phyloP scores from a whole-genome alignment of 176 grass and related monocot genomes.

The Urochloa ruziziensis region DNA sequence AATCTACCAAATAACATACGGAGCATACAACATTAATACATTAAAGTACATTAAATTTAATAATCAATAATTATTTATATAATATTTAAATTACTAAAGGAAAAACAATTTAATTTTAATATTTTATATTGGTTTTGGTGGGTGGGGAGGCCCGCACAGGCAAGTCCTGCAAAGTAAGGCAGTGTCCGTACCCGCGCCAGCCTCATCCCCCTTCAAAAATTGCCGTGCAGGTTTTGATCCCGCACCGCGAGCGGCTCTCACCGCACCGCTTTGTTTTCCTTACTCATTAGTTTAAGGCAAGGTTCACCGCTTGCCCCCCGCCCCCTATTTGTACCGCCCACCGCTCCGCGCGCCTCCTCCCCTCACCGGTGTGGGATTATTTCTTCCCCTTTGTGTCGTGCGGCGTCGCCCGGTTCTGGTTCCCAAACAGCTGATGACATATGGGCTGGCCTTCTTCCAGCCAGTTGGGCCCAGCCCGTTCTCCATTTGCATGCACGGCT shows the following conservation, averaged over 20 bases:
- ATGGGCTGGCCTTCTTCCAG: not conserved
- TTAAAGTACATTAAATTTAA: too few species aligned
- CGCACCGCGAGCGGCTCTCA: constrained; percentile 77
- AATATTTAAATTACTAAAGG: too few species aligned
- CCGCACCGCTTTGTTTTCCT: constrained; percentile 98
- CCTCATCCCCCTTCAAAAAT: constrained; percentile 77
- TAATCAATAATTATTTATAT: too few species aligned
- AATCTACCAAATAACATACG: too few species aligned
- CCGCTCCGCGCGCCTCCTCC: too few species aligned
- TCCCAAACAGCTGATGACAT: too few species aligned
- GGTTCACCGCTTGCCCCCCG: rapidly evolving
- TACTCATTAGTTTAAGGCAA: constrained; percentile 99
- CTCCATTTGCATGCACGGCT: not conserved
- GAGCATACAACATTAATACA: too few species aligned
- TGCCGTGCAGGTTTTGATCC: constrained; percentile 39
- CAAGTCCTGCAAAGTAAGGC: constrained; percentile 93
- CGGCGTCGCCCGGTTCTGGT: too few species aligned
- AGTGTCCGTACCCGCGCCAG: constrained; percentile 70
- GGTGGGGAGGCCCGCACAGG: constrained; percentile 82
- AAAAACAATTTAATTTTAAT: too few species aligned
- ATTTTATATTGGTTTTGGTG: not conserved
- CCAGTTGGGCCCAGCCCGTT: not conserved
- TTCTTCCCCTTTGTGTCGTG: too few species aligned
- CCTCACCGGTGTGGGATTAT: not conserved
- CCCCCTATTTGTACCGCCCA: not conserved